These are phyloP conservation scores for Termitomyces heimii DNA, from an alignment of 768 basidiomycete genomes.

Conservation along the genomic window DNA sequence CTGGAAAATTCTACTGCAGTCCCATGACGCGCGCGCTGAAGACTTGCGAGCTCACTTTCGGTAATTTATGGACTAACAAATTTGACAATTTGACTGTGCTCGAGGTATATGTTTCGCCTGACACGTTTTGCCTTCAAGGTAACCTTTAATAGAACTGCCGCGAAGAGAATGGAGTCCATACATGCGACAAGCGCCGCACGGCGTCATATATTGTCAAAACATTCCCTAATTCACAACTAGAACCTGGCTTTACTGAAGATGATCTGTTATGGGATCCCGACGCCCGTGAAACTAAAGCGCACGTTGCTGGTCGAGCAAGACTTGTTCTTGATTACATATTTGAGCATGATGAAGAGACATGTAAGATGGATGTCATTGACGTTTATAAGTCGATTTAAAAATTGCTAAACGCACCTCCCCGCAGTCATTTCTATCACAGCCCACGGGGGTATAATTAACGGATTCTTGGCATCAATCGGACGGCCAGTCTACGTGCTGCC, in stretches of 20 bases:
- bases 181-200: slow-evolving; percentile 60
- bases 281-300: slow-evolving; percentile 44
- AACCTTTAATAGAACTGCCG: slow-evolving; percentile 47
- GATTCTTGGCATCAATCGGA: slow-evolving; percentile 43
- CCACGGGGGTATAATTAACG: slow-evolving; percentile 60
- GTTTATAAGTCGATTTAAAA: not conserved
- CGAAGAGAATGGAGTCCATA: slow-evolving; percentile 64
- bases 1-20: slow-evolving; percentile 54
- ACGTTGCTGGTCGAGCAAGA: slow-evolving; percentile 44
- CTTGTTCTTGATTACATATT: slow-evolving; percentile 55
- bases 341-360: slow-evolving; percentile 33
- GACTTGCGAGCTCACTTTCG: slow-evolving; percentile 52
- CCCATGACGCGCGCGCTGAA: slow-evolving; percentile 59
- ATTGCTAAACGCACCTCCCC: not conserved
- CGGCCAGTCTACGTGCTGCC: slow-evolving; percentile 40
- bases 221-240: slow-evolving; percentile 52
- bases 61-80: slow-evolving; percentile 21
- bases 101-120: slow-evolving; percentile 36
- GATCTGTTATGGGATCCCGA: slow-evolving; percentile 57
- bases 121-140: not conserved
- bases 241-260: slow-evolving; percentile 54
- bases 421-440: slow-evolving; percentile 64
- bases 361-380: slow-evolving; percentile 28
- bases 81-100: slow-evolving; percentile 32
- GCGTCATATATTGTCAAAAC: slow-evolving; percentile 38